Percentiles rank a stretch among this genome's conserved stretches.
These are phyloP conservation scores for Alternaria panax DNA, from an alignment of 2,329 filamentous ascomycete species.

Conservation along the genomic window DNA sequence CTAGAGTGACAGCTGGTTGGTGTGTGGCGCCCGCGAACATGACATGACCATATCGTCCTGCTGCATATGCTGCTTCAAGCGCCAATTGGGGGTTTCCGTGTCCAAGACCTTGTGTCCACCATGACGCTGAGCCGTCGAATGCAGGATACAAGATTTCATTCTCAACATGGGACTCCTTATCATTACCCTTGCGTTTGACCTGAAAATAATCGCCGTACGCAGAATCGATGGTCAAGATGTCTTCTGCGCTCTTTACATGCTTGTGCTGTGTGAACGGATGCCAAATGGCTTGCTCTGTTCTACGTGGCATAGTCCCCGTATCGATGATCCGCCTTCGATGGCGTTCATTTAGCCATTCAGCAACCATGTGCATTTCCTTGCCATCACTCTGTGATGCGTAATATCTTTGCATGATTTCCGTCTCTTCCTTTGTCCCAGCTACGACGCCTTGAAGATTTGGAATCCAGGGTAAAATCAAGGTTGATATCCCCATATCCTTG, in stretches of 20 bases:
- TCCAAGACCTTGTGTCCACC: constrained; percentile 88
- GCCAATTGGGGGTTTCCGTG: constrained; percentile 77
- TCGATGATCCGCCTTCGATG: constrained; percentile 65
- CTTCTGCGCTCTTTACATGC: constrained; percentile 63
- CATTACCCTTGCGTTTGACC: constrained; percentile 53
- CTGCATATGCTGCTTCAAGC: constrained; percentile 79
- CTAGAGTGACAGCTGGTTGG: constrained; percentile 74
- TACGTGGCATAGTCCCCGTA: constrained; percentile 67
- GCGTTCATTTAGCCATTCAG: constrained; percentile 60
- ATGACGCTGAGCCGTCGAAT: constrained; percentile 85
- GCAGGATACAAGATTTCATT: constrained; percentile 65
- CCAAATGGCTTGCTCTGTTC: constrained; percentile 71
- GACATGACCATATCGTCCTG: constrained; percentile 84
- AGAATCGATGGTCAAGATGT: constrained; percentile 79
- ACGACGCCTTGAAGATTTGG: constrained; percentile 54
- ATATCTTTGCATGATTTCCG: constrained; percentile 67
- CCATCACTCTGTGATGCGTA: constrained; percentile 59
- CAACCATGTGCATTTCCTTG: constrained; percentile 53
- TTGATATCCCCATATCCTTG: constrained; percentile 61
- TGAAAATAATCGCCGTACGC: constrained; percentile 83
- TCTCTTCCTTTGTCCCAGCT: constrained; percentile 54
- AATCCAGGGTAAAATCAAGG: constrained; percentile 66
- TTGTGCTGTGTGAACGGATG: constrained; percentile 88
- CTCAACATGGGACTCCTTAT: constrained; percentile 22
- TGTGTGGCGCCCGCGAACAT: constrained; percentile 88